Evolutionary conservation across 2,329 filamentous ascomycete genomes (phyloP), one percentile per base, ranked within the genome.

Genomic region (Xylogone sp.): DNA sequence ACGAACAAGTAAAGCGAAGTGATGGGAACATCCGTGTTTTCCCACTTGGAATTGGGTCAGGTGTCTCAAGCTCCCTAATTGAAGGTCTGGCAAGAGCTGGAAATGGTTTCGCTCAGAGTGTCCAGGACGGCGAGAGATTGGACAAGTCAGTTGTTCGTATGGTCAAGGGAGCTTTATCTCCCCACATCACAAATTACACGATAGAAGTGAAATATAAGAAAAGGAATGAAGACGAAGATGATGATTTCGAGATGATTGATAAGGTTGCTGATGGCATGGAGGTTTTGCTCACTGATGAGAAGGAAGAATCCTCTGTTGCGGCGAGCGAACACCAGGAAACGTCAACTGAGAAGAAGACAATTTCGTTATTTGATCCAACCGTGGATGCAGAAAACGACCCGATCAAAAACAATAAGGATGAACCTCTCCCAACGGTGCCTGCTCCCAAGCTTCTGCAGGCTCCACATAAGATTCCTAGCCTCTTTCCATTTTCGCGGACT

Each of bases 121-220:
- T 90, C 0, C 73, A 72, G 1, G 68, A 80, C 6, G 70, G 77
- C 1, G 87, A 90, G 63, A 82, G 84, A 61, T 80, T 89, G 68
- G 82, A 87, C 59, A 78, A 71, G 56, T 87, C 87, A 63, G 76
- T 90, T 1, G 75, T 90, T 2, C 78, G 87, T 2, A 90, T 91
- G 87, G 71, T 91, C 51, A 88, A 87, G 62, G 86, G 80, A 0
- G 82, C 85, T 0, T 67, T 90, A 19, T 82, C 79, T 2, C 84
- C 85, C 0, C 85, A 89, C 55, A 72, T 88, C 43, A 76, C 69
- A 16, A 78, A 88, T 61, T 88, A 84, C 60, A 75, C 72, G 0
- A 69, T 90, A 1, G 81, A 86, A 59, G 69, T 89, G 54, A 78
- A 82, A 49, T 88, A 87, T 57, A 62, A 70, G 2, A 64, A 68